Evolutionary conservation across 2,329 filamentous ascomycete species (phyloP).

Genomic region (Alternaria hordeiaustralica): DNA sequence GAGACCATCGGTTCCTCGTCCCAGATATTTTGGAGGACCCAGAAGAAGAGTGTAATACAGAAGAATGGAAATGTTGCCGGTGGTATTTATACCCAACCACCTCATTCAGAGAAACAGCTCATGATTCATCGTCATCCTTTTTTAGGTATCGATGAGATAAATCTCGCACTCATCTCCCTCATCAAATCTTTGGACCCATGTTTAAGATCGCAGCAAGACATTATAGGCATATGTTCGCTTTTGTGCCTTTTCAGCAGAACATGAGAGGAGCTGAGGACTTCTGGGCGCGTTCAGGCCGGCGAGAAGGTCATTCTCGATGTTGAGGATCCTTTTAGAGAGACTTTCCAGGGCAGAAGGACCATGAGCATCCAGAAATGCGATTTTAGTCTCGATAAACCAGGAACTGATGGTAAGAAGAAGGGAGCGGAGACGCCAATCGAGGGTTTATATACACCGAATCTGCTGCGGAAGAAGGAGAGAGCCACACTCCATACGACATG

Average conservation of each 20-base stretch:
- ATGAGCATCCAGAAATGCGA: no score
- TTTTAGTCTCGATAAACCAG: no score
- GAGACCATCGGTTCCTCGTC: no score
- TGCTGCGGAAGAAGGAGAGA: not conserved
- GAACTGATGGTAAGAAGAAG: not conserved
- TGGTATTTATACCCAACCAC: not conserved
- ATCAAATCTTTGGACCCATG: accelerated
- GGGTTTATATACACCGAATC: not conserved
- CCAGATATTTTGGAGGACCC: no score
- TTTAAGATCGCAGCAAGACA: not conserved
- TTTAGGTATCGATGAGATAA: not conserved
- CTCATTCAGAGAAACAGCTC: not conserved
- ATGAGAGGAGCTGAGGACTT: accelerated
- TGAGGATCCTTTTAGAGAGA: not conserved
- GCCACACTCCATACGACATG: not conserved
- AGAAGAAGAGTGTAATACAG: not conserved
- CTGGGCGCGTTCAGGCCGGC: not conserved
- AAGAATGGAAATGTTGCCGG: not conserved
- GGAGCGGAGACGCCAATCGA: not conserved
- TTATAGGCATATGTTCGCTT: not conserved
- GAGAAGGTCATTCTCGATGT: not conserved
- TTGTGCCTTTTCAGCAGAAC: not conserved
- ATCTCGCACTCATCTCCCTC: not conserved
- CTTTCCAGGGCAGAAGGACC: not conserved
- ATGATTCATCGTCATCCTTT: not conserved